Evolutionary conservation across 2,329 filamentous ascomycete species (phyloP), one percentile per base, ranked within the genome.

Genomic region (Ceratocystis alfenasii): DNA sequence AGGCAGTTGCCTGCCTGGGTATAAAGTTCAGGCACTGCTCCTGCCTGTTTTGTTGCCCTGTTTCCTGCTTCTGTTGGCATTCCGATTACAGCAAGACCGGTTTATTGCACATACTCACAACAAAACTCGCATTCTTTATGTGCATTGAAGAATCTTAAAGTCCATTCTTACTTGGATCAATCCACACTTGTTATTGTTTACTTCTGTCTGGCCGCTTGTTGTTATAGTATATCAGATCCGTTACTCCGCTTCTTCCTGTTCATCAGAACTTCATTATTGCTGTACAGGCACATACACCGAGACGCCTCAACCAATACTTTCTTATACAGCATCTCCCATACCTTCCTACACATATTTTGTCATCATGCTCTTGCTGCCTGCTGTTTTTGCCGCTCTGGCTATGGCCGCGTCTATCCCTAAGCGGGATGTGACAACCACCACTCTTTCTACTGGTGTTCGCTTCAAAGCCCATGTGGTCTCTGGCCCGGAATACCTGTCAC

Each of bases 391-490:
- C 17, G 20, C 66, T 25, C 36, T 59, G 22, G 64, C 65, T 36
- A 50, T 57, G 28, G 64, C 63, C 44, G 62, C 45, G 25, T 67
- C 68, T 30, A 67, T 68, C 59, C 70, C 70, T 45, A 71, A 71
- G 69, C 72, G 74, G 20, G 57, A 62, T 25, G 41, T 36, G 30
- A 33, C 46, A 44, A 62, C 57, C 46, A n/a, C 41, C 55, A 55
- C 66, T 17, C 57, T 64, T 80, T 80, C 73, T 74, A 72, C 46
- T 74, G 65, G 61, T 6, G 63, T 80, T 33, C 72, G 78, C 22
- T 75, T 77, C 70, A 78, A 80, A 67, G 76, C 80, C 48, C 78
- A 76, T 7, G 74, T 78, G 69, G 72, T 72, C 1, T 68, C 72
- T 25, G 45, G 62, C 33, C 62, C 66, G 1, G 17, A 33, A 33